Conservation (phyloP, 2,329 filamentous ascomycete species). For the Hypoxylon sp. region DNA sequence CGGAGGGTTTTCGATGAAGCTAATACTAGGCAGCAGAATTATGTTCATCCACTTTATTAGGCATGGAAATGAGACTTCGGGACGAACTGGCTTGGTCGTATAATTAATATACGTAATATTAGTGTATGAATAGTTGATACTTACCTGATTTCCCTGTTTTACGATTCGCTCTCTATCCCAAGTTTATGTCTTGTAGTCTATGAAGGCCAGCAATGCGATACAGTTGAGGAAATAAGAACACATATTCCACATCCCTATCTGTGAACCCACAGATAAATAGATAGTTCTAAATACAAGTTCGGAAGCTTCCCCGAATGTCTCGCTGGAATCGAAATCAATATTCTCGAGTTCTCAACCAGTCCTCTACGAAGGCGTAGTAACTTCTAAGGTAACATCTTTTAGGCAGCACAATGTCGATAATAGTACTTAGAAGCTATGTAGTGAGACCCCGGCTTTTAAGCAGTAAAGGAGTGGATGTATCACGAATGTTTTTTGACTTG, state of each 20-base stretch:
- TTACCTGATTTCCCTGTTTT: background rate
- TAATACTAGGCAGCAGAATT: constrained; percentile 20
- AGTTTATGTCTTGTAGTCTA: background rate
- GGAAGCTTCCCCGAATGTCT: background rate
- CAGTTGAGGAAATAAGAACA: background rate
- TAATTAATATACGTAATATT: background rate
- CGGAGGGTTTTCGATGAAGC: background rate
- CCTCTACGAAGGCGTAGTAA: background rate
- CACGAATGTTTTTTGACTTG: background rate
- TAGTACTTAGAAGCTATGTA: background rate
- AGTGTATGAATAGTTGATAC: background rate
- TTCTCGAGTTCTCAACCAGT: no score
- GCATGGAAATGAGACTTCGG: background rate
- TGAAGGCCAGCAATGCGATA: background rate
- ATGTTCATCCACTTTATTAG: background rate
- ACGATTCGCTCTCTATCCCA: background rate
- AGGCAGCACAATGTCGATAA: background rate
- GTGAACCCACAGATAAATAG: background rate
- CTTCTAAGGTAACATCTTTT: background rate
- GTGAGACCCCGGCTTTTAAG: background rate
- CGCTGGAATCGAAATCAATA: background rate
- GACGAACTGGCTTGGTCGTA: background rate
- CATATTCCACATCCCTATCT: background rate
- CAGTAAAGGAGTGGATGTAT: background rate
- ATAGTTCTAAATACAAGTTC: background rate